phyloP scores from a whole-genome alignment of 768 basidiomycete genomes.

The Rhodocollybia butyracea region DNA sequence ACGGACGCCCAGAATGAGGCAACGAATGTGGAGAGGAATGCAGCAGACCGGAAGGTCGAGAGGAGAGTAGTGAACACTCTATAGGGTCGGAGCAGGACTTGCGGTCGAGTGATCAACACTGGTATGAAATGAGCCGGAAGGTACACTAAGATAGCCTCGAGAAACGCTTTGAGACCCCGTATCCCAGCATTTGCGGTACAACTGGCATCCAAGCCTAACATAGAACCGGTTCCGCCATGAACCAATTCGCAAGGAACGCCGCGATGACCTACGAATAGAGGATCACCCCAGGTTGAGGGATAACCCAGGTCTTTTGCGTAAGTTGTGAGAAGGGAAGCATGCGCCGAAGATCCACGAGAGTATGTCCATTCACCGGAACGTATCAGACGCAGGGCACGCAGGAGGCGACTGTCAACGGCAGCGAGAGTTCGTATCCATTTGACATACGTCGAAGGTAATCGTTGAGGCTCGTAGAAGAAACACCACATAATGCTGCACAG shows the following conservation, averaged over 20 bases:
- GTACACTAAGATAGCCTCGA: conserved; percentile 63
- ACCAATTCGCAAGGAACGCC: conserved; percentile 77
- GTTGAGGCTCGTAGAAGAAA: conserved; percentile 74
- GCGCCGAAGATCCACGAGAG: conserved; percentile 31
- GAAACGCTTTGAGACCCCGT: conserved; percentile 54
- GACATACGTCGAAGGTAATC: conserved; percentile 64
- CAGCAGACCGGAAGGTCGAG: conserved; percentile 59
- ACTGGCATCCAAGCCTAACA: conserved; percentile 45
- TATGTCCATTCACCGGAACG: conserved; percentile 64
- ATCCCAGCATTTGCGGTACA: conserved; percentile 58
- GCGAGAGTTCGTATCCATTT: conserved; percentile 78
- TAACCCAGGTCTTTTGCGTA: conserved; percentile 56
- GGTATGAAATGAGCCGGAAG: conserved; percentile 74
- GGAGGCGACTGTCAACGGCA: conserved; percentile 58
- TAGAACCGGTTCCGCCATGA: conserved; percentile 52
- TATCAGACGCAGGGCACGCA: conserved; percentile 50
- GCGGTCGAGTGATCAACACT: conserved; percentile 56
- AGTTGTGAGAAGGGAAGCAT: conserved; percentile 38
- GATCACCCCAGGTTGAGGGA: conserved; percentile 63
- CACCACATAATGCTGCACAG: conserved; percentile 80
- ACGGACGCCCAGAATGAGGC: conserved; percentile 68
- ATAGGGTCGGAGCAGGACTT: conserved; percentile 42
- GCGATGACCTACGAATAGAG: conserved; percentile 51
- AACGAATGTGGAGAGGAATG: conserved; percentile 72
- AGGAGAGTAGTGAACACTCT: conserved; percentile 39